phyloP scores from a whole-genome alignment of 805 yeast genomes.

The Candida khao-thaluensis region DNA sequence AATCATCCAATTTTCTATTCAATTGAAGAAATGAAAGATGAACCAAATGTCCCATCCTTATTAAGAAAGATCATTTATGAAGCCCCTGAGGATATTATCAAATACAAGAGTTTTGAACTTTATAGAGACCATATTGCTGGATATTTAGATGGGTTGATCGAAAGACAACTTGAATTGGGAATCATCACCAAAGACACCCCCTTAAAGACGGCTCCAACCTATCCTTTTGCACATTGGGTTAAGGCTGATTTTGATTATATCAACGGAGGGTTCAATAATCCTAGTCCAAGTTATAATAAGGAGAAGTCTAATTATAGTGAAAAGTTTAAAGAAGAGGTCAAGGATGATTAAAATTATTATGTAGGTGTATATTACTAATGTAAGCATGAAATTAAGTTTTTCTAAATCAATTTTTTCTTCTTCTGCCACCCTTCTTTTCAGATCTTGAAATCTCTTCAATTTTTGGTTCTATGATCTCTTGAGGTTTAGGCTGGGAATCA shows the following conservation, averaged over 20 bases:
- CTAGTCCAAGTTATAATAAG: slow-evolving; percentile 24
- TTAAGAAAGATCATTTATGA: slow-evolving; percentile 61
- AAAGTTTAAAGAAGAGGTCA: slow-evolving; percentile 20
- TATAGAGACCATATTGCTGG: slow-evolving; percentile 59
- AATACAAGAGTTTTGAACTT: slow-evolving; percentile 59
- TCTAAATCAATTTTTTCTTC: slow-evolving; percentile 8
- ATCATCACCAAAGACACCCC: slow-evolving; percentile 56
- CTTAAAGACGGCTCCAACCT: slow-evolving; percentile 54
- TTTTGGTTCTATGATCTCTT: slow-evolving; percentile 5
- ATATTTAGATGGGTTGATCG: slow-evolving; percentile 55
- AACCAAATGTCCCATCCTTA: slow-evolving; percentile 74
- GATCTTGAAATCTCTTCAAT: slow-evolving; percentile 7
- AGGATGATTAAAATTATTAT: no score
- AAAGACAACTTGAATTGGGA: slow-evolving; percentile 58
- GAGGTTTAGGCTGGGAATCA: background rate
- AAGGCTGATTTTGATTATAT: slow-evolving; percentile 39
- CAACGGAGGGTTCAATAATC: slow-evolving; percentile 44
- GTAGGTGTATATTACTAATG: no score
- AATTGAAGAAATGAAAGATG: slow-evolving; percentile 77
- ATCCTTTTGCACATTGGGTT: slow-evolving; percentile 65
- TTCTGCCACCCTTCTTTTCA: slow-evolving; percentile 1
- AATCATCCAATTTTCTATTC: slow-evolving; percentile 78
- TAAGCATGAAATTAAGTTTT: no score
- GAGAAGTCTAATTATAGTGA: slow-evolving; percentile 23
- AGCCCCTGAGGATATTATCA: slow-evolving; percentile 63